Evolutionary conservation across 2,329 filamentous ascomycete species (phyloP), one percentile per base, ranked within the genome.

Genomic region (Diplodia sapinea): DNA sequence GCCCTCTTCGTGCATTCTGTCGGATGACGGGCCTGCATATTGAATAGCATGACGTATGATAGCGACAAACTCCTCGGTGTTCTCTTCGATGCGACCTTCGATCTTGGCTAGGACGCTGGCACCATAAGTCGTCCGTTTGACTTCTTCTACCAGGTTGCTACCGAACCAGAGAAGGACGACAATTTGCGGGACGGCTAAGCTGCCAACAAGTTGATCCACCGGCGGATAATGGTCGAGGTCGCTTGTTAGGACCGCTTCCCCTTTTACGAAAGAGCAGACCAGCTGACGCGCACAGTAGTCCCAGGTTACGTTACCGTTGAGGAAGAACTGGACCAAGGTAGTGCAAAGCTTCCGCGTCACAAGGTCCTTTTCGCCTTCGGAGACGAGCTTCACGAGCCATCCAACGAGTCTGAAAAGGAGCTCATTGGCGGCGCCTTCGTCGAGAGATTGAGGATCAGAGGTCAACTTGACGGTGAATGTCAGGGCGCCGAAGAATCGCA

Each of bases 381-480:
- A 29, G 23, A 64, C 38, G 13, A 69, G 52, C 29, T 72, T 64
- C 29, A 89, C 79, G 51, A 91, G 83, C 88, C 89, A 91, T 47
- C 80, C 81, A 50, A 91, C 80, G 36, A 92, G 82, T 61, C 86
- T 50, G 20, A 63, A 33, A n/a, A 79, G 71, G 17, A 79, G 70
- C 68, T 78, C 76, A 50, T 74, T 72, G 6, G 77, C 78, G 29
- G 78, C 70, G 51, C 76, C 73, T 65, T 79, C 74, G 36, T 71
- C 75, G 61, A 79, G 65, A 4, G 50, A 52, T 12, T 61, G 52
- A 13, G 31, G 8, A 12, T 67, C 12, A 17, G 47, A 66, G 73
- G 98, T 97, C 68, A 98, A 87, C 80, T 98, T 99, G 73, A 98
- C 88, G 62, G 93, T 96, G 71, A 97, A 90, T 0, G 94, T 98